Evolutionary conservation across 768 basidiomycete species (phyloP).

Genomic region (Termitomyces sp.): DNA sequence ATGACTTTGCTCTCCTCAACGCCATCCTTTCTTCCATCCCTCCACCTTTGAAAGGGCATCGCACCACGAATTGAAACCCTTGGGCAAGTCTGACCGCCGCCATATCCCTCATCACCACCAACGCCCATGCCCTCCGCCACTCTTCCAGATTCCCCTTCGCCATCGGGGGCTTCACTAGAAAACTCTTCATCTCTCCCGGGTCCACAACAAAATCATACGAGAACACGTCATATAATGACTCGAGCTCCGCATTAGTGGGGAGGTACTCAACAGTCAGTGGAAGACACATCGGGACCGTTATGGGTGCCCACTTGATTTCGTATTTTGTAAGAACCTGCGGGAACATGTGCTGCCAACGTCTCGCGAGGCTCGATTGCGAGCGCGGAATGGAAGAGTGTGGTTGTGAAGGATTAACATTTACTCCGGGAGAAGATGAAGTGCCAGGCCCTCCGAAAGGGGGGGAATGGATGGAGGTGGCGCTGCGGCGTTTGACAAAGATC

Average conservation of each 20-base stretch:
- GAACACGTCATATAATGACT: conserved; percentile 73
- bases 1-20: conserved; percentile 50
- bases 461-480: conserved; percentile 31
- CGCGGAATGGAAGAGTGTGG: conserved; percentile 54
- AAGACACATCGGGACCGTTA: conserved; percentile 80
- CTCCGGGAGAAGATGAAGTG: conserved; percentile 40
- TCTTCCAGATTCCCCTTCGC: conserved; percentile 48
- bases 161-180: conserved; percentile 69
- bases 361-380: conserved; percentile 68
- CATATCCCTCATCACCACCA: conserved; percentile 88
- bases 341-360: conserved; percentile 87
- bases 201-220: conserved; percentile 88
- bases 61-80: conserved; percentile 90
- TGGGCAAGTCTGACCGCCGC: conserved; percentile 87
- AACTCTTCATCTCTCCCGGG: conserved; percentile 79
- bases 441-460: conserved; percentile 26
- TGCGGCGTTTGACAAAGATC: conserved; percentile 53
- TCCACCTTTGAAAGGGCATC: conserved; percentile 28
- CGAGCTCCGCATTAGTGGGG: conserved; percentile 69
- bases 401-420: conserved; percentile 63
- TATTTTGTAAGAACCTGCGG: conserved; percentile 71
- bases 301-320: conserved; percentile 88
- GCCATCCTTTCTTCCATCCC: conserved; percentile 26
- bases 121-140: conserved; percentile 63
- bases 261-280: conserved; percentile 90